phyloP scores from a whole-genome alignment of 1,139 yeast species.

The Blastobotrys elegans region DNA sequence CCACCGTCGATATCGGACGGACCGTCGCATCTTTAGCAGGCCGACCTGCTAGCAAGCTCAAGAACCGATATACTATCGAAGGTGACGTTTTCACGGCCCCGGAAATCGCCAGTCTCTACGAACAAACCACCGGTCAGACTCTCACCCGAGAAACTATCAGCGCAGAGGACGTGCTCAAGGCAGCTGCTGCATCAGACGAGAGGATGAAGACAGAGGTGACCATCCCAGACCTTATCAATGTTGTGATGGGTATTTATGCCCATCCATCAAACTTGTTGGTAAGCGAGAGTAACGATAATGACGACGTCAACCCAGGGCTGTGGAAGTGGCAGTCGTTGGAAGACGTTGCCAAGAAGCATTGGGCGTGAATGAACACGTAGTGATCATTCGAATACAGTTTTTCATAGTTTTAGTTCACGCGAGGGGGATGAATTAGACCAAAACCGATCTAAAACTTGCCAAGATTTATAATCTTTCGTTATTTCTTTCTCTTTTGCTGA shows the following conservation, averaged over 20 bases:
- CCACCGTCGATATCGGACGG: slow-evolving; percentile 4
- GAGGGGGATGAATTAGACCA: no score
- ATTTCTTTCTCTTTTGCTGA: not conserved
- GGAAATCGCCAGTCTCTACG: slow-evolving; percentile 4
- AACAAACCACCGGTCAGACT: slow-evolving; percentile 34
- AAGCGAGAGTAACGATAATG: not conserved
- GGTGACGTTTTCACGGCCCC: not conserved
- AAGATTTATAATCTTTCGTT: not conserved
- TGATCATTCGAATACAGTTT: no score
- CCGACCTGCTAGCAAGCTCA: not conserved
- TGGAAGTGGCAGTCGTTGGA: not conserved
- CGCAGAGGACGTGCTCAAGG: not conserved
- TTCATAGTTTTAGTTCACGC: no score
- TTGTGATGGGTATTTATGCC: not conserved
- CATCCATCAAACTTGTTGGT: not conserved
- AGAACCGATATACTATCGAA: not conserved
- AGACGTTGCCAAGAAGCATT: not conserved
- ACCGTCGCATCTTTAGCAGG: slow-evolving; percentile 5
- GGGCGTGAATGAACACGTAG: no score
- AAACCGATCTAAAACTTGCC: no score
- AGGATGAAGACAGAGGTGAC: not conserved
- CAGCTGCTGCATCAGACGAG: not conserved
- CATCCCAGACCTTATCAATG: not conserved
- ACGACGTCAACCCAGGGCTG: not conserved
- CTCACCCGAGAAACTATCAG: slow-evolving; percentile 23